Evolutionary conservation across 169 alveolate genomes (phyloP), one percentile per base, ranked within the genome.

Genomic region (Eimeria nieschulzi): DNA sequence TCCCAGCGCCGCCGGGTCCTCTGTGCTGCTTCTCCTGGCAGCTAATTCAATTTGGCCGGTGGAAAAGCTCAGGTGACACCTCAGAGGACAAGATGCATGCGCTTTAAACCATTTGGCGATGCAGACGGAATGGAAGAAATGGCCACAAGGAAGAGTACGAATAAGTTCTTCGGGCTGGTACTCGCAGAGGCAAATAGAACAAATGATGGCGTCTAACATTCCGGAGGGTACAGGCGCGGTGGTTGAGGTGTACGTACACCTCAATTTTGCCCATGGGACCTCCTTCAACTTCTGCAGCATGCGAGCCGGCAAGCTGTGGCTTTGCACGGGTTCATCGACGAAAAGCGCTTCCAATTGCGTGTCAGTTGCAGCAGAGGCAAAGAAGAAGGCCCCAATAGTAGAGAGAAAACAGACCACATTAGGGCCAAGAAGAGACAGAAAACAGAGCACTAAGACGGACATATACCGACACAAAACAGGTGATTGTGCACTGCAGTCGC

Each of bases 91-190:
- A 51, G 83, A 75, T 5, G 93, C 83, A 25, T 91, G 93, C 56
- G 94, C 90, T 2, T 91, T 72, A 17, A 96, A 95, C 97, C 97
- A 96, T 23, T 91, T 84, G 56, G 95, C 96, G 87, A 96, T 95
- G 72, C 97, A 96, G 33, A 83, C 92, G 25, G 91, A 95, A 83
- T 96, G 97, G 39, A 96, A 96, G 56, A 84, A 66, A 88, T 96
- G 97, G 68, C 64, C 70, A 79, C 97, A 96, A 3, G 97, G 97
- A 25, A 96, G 95, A 23, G 95, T 94, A 15, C 97, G 92, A 5
- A 92, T 54, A 12, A 9, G 61, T 8, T 90, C 94, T 9, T 26
- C 80, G 6, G 85, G 90, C 70, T 23, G 80, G 23, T 33, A 90
- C 0, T 75, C 83, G 17, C 83, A 56, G 7, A 90, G 83, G 53